Base-by-base conservation (phyloP, 176 grass and related monocot genomes). In the Secale cereale region DNA sequence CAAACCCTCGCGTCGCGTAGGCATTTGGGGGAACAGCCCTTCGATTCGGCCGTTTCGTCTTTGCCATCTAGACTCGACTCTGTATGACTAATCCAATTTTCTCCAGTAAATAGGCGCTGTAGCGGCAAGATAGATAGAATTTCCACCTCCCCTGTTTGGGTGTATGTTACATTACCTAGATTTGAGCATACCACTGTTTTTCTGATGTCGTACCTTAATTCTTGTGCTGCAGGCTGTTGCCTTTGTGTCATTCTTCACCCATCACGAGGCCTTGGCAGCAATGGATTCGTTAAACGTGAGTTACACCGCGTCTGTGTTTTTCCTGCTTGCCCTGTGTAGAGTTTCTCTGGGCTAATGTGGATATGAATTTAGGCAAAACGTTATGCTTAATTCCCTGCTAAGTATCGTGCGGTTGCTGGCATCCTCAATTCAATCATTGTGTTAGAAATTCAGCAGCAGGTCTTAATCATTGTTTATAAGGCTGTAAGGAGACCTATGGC, bases 191-290 rank as follows among this genome's bases (percentile, higher is more conserved):
- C 11, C 20, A 1, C 11, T 74, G 60, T 66, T 69, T 43, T 10
- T 16, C 61, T 57, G 76, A 70, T 56, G 20, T 7, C 33, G 32
- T 50, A 35, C 50, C 65, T 81, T 70, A 70, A 56, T 60, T 82
- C 14, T 57, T 65, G 68, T 87, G 45, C 48, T 74, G 27, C 87
- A 99, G 91, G 97, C 81, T 52, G 91, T 99, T 76, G 93, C 97
- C 3, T 99, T 99, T 80, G 93, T 94, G 22, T 92, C 93, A 20
- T 99, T 99, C 86, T 83, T 94, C 70, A 94, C 76, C n/a, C 93
- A 99, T 89, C 90, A 96, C n/a, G 82, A 68, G n/a, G 93, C 97
- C 43, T 31, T 99, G 62, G 78, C 89, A 6, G 88, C 93, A 65
- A 92, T 99, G 88, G 33, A 16, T 63, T 64, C 93, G 57, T 76